phyloP scores from a whole-genome alignment of 345 rosid species.

The Rhizophora apiculata region DNA sequence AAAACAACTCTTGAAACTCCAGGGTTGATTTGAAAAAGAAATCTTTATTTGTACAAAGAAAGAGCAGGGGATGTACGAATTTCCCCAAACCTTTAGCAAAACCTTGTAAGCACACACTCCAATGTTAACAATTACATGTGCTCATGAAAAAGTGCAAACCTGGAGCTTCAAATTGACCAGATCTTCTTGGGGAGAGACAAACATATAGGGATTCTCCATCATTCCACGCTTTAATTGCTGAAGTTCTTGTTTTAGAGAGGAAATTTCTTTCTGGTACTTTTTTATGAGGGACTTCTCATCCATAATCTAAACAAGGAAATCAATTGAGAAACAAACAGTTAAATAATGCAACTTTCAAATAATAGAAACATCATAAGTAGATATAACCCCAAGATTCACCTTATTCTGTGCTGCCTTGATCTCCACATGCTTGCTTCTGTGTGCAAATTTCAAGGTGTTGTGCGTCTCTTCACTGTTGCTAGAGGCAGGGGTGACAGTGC shows the following conservation, averaged over 20 bases:
- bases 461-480: conserved; percentile 71
- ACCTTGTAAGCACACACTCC: conserved; percentile 3
- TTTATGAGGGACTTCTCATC: conserved; percentile 80
- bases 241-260: conserved; percentile 61
- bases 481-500: conserved; percentile 71
- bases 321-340: conserved; percentile 7
- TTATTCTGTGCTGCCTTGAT: conserved; percentile 63
- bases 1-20: not conserved
- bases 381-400: conserved; percentile 31
- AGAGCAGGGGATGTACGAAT: not conserved
- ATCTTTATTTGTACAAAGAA: not conserved
- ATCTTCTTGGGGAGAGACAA: conserved; percentile 53
- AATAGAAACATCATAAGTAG: not conserved
- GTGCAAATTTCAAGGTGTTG: conserved; percentile 73
- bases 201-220: conserved; percentile 37
- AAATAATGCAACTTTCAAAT: conserved; percentile 7
- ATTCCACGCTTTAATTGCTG: conserved; percentile 54
- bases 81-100: not conserved
- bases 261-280: conserved; percentile 68
- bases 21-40: no score
- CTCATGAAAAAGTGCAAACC: conserved; percentile 36
- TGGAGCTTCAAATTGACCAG: conserved; percentile 62
- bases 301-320: conserved; percentile 41
- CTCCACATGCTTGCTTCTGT: conserved; percentile 62
- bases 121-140: not conserved